Base-by-base conservation (phyloP, 805 yeast genomes). In the Nakazawaea ernobii region DNA sequence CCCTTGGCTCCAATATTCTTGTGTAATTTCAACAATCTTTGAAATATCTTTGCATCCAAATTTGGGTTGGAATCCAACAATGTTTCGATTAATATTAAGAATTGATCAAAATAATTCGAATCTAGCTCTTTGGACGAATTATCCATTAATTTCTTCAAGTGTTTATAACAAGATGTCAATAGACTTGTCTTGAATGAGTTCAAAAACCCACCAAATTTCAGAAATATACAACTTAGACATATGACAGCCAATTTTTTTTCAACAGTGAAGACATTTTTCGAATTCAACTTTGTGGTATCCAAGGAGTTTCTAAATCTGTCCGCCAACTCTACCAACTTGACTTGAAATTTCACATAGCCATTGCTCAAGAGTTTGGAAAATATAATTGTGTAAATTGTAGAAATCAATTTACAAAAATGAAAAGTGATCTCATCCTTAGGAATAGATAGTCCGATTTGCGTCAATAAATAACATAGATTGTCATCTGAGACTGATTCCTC, bases 171-270 rank as follows among this genome's bases (percentile, higher is more conserved):
- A 5, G 58, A 35, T 7, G 61, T 61, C 26, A 65, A 47, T 24
- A 66, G 32, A 7, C 54, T 52, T 26, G 41, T 45, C 45, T 67
- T 67, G 46, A 45, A 56, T 9, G 63, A 58, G 42, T 63, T 66
- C 20, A 67, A 52, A 33, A 67, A 67, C 1, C 71, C 71, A 39
- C 58, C 56, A 44, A 67, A 67, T 37, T 56, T 59, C 13, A 58
- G 53, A 41, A 63, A 63, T 2, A 66, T 50, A 14, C 54, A 50
- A 45, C 62, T 63, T 27, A 67, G 49, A 10, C 62, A 33, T 4
- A 63, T 53, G 15, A 61, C 43, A 14, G 65, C 55, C 28, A 62
- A 17, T 8, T 24, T 28, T 46, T 66, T 67, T 8, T 58, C 37
- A 2, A 59, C 47, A 5, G 62, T 58, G 43, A 55, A 61, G 67